Evolutionary conservation across 1,139 yeast genomes (phyloP).

Genomic region (Lodderomyces elongisporus): DNA sequence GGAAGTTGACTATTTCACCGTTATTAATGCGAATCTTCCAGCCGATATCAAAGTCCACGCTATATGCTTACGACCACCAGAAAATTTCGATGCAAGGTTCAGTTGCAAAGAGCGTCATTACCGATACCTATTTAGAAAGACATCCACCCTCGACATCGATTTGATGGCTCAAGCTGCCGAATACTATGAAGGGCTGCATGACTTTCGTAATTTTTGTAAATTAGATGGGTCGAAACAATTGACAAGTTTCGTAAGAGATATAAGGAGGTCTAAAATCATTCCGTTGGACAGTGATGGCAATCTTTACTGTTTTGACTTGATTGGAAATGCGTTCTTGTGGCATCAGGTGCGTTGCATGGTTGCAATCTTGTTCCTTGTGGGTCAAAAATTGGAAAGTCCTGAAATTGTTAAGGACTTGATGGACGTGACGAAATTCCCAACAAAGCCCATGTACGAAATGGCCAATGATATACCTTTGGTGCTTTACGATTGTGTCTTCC

Average conservation of each 20-base stretch:
- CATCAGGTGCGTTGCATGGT: conserved; percentile 97
- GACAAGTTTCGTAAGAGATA: conserved; percentile 61
- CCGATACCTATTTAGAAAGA: conserved; percentile 63
- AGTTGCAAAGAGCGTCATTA: conserved; percentile 83
- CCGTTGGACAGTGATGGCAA: conserved; percentile 36
- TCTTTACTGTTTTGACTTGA: conserved; percentile 63
- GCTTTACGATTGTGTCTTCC: conserved; percentile 79
- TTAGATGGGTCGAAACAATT: conserved; percentile 93
- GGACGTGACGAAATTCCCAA: conserved; percentile 53
- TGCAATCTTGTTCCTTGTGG: conserved; percentile 74
- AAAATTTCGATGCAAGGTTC: conserved; percentile 84
- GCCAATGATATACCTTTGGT: conserved; percentile 91
- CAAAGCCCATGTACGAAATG: conserved; percentile 81
- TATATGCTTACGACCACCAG: conserved; percentile 77
- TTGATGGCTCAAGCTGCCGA: conserved; percentile 68
- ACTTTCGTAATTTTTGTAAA: conserved; percentile 91
- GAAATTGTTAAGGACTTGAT: conserved; percentile 53
- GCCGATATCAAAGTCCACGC: conserved; percentile 78
- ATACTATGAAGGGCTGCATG: conserved; percentile 69
- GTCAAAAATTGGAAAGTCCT: conserved; percentile 69
- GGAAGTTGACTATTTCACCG: conserved; percentile 73
- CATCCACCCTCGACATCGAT: conserved; percentile 49
- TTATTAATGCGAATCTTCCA: conserved; percentile 75
- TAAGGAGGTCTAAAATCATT: conserved; percentile 48
- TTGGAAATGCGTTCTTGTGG: conserved; percentile 94